Base-by-base conservation (phyloP, 2,329 filamentous ascomycete genomes). In the Ascochyta lentis region DNA sequence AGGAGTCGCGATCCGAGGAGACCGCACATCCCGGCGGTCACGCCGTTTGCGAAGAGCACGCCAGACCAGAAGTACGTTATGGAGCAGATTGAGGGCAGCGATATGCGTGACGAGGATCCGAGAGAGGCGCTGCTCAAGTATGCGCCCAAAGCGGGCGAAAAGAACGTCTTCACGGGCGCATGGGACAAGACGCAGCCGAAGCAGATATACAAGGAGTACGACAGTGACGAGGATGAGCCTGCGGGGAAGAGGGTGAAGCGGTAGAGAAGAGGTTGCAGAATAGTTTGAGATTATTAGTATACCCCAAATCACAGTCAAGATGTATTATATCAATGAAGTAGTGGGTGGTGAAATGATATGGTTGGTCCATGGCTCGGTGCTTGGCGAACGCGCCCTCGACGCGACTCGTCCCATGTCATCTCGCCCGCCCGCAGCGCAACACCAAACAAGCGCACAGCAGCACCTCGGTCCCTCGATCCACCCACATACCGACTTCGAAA, bases 81-180 rank as follows among this genome's bases (percentile, higher is more conserved):
- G 66, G 86, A 94, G 71, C 91, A 90, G 63, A 96, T 98, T 49
- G 92, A 93, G 26, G 83, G 98, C 12, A 94, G 92, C 60, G 88
- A 86, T 60, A 96, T 99, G 91, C 83, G 96, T 43, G 93, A 99
- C 76, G 95, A 99, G 75, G 95, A 99, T 79, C 95, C 95, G 0
- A 83, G 95, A 61, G 95, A 96, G 77, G 95, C 95, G 41, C 79
- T 99, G 70, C 79, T 99, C 57, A 97, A 96, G 79, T 99, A 98
- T 80, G 94, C 92, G 34, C 91, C 96, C 51, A 89, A 96, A 72
- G 92, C 93, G 12, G 87, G 96, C 77, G 94, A 91, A 72, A 93
- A 98, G 72, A 94, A 93, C 0, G 84, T 96, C 67, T 99, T 98
- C 71, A 99, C 95, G 27, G 91, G 90, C 64, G 95, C 93, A 15